phyloP scores from a whole-genome alignment of 331 rosid genomes.

The Phaseolus coccineus region DNA sequence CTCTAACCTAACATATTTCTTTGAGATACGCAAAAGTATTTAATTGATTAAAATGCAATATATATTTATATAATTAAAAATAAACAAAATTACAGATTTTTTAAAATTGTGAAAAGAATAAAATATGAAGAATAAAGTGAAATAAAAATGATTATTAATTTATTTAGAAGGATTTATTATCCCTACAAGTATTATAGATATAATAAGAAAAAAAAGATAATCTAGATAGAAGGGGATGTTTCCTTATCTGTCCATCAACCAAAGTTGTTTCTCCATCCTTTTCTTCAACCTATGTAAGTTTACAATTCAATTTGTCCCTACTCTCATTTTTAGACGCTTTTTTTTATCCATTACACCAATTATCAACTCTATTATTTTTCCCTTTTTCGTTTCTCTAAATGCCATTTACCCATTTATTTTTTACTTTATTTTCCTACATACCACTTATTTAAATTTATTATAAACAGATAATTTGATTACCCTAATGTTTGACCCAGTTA shows the following conservation, averaged over 20 bases:
- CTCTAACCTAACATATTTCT: too few relatives aligned
- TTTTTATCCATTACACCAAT: not conserved
- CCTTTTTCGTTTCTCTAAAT: not conserved
- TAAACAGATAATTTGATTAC: too few relatives aligned
- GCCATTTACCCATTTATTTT: not conserved
- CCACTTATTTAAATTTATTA: too few relatives aligned
- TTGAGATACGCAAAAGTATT: too few relatives aligned
- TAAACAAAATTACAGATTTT: too few relatives aligned
- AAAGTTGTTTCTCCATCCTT: constrained; percentile 36
- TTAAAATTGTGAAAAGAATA: too few relatives aligned
- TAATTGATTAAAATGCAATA: too few relatives aligned
- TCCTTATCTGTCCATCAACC: constrained; percentile 22
- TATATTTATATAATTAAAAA: too few relatives aligned
- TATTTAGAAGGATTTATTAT: too few relatives aligned
- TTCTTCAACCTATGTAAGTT: constrained; percentile 11
- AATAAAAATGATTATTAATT: too few relatives aligned
- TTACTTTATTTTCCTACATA: not conserved
- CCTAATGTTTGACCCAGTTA: too few relatives aligned
- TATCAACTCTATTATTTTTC: not conserved
- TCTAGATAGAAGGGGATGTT: not conserved
- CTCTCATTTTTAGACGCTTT: not conserved
- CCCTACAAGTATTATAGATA: not conserved
- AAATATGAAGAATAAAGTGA: too few relatives aligned
- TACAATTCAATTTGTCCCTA: constrained; percentile 14
- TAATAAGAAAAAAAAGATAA: not conserved